Percentiles rank a stretch among this genome's conserved stretches.
phyloP scores from a whole-genome alignment of 2,329 filamentous ascomycete species.

The Fusarium robinianum region DNA sequence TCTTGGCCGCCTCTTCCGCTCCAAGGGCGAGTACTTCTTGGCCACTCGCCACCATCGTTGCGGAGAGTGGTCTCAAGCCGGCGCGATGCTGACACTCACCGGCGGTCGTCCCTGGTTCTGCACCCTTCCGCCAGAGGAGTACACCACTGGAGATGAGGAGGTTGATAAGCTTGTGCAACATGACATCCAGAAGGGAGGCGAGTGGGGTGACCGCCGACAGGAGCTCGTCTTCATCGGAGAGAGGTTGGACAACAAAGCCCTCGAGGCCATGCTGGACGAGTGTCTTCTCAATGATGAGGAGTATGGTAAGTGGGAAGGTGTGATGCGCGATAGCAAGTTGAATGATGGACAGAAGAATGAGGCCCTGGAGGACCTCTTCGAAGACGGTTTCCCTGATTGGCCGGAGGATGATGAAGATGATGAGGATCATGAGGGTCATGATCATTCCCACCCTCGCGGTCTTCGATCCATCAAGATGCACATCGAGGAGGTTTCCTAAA shows the following conservation, averaged over 20 bases:
- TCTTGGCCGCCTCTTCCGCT: slow-evolving; percentile 62
- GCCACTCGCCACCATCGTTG: slow-evolving; percentile 59
- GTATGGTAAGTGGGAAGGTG: slow-evolving; percentile 55
- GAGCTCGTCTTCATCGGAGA: slow-evolving; percentile 77
- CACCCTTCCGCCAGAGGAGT: slow-evolving; percentile 57
- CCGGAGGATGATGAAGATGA: slow-evolving; percentile 48
- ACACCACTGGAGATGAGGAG: slow-evolving; percentile 52
- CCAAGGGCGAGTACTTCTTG: slow-evolving; percentile 65
- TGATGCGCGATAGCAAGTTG: slow-evolving; percentile 52
- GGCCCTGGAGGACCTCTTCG: slow-evolving; percentile 55
- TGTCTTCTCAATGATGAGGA: slow-evolving; percentile 67
- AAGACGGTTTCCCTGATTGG: slow-evolving; percentile 65
- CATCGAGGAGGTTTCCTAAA: slow-evolving; percentile 26
- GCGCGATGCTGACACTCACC: slow-evolving; percentile 64
- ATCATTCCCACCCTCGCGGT: slow-evolving; percentile 14
- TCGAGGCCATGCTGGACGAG: slow-evolving; percentile 59
- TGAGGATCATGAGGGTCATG: slow-evolving; percentile 39
- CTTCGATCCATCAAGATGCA: slow-evolving; percentile 30
- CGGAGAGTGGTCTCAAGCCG: slow-evolving; percentile 67
- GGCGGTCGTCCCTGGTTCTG: slow-evolving; percentile 64
- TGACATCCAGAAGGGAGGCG: slow-evolving; percentile 57
- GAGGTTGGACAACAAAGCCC: slow-evolving; percentile 55
- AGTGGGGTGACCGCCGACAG: slow-evolving; percentile 72
- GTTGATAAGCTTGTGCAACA: slow-evolving; percentile 54
- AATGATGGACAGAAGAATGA: slow-evolving; percentile 49